A percentile compares a stretch with the other conserved stretches of the same genome.
Conservation (phyloP, 495 filamentous ascomycete genomes). For the Immersiella caudata region DNA sequence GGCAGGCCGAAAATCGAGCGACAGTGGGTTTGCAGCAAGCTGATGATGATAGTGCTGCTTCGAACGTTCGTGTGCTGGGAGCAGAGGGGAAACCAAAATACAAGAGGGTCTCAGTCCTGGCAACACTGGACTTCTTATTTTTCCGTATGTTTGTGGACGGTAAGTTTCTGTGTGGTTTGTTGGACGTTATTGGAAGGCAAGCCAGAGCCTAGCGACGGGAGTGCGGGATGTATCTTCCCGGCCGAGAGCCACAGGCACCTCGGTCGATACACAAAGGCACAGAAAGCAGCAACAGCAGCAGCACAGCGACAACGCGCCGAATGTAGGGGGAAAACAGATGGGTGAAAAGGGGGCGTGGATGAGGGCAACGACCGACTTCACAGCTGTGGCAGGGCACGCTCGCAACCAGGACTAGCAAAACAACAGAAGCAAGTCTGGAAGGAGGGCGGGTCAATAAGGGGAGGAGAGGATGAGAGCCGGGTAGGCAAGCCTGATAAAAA, state of each 20-base stretch:
- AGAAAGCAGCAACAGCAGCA: slow-evolving; percentile 10
- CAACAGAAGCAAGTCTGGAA: slow-evolving; percentile 10
- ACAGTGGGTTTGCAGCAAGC: background rate
- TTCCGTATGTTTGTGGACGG: background rate
- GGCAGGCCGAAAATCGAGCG: slow-evolving; percentile 9
- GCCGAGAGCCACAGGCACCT: slow-evolving; percentile 18
- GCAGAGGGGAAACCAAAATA: background rate
- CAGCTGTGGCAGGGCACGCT: background rate
- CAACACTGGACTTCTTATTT: background rate
- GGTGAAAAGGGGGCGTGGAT: background rate
- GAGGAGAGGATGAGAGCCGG: slow-evolving; percentile 14
- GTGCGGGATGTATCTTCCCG: slow-evolving; percentile 16
- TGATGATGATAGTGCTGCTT: background rate
- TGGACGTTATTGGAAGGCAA: slow-evolving; percentile 7
- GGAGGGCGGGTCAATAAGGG: slow-evolving; percentile 12
- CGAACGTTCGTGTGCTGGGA: background rate
- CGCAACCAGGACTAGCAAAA: slow-evolving; percentile 15
- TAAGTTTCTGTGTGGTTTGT: slow-evolving; percentile 1
- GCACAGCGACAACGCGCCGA: background rate
- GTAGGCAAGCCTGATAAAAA: slow-evolving; percentile 15
- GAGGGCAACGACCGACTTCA: slow-evolving; percentile 24
- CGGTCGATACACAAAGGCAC: slow-evolving; percentile 15
- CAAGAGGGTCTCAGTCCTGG: background rate
- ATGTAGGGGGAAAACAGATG: slow-evolving; percentile 7
- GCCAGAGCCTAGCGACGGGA: background rate